Conservation (phyloP, 2,329 filamentous ascomycete genomes). For the Fonsecaea pedrosoi region DNA sequence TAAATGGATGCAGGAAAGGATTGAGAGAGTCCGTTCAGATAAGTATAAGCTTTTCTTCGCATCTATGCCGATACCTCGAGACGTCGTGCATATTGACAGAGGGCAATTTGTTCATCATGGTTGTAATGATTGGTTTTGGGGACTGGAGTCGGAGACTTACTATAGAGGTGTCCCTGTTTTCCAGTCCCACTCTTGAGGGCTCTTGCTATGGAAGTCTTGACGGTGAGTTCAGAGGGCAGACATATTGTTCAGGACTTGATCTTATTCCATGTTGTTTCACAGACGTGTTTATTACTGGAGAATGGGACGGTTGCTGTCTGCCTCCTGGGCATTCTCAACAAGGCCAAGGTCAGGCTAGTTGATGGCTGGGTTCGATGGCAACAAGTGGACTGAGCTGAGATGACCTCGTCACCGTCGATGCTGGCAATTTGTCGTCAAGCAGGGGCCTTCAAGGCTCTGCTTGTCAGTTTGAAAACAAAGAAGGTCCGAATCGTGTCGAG, state of each 20-base stretch:
- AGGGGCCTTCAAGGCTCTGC: neutral
- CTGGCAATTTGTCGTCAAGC: neutral
- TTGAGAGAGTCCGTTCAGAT: neutral
- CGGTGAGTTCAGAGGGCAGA: neutral
- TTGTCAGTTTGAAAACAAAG: neutral
- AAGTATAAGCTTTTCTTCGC: constrained; percentile 1
- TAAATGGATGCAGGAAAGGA: neutral
- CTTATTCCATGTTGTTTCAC: neutral
- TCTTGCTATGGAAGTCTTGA: neutral
- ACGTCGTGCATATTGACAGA: neutral
- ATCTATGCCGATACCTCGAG: neutral
- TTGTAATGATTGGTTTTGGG: neutral
- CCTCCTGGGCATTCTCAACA: neutral
- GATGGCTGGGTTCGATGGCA: neutral
- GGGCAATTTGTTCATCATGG: neutral
- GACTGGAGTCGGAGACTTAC: neutral
- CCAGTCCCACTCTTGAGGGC: neutral
- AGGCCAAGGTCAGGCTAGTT: neutral
- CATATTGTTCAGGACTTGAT: neutral
- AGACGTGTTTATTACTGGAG: neutral
- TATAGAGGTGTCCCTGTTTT: neutral
- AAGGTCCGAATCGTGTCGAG: neutral
- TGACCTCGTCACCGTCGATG: neutral
- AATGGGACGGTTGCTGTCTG: neutral
- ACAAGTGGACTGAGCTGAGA: neutral